These are phyloP conservation scores for Phyllostachys edulis DNA, from an alignment of 176 grass and related monocot species.

Conservation along the genomic window DNA sequence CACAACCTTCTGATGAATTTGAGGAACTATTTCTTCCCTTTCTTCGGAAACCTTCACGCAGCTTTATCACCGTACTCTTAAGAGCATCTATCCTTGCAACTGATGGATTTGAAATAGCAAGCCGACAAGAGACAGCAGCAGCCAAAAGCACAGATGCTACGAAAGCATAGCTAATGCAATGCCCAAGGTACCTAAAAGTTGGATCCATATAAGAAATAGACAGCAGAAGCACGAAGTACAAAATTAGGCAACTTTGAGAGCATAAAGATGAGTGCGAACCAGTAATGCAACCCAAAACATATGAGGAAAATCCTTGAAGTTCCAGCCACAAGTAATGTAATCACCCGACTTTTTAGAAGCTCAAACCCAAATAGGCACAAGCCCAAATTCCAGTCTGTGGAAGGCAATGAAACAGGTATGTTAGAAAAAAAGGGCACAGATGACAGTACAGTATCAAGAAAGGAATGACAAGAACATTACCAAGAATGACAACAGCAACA, in stretches of 20 bases:
- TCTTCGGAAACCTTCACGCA: slow-evolving; percentile 78
- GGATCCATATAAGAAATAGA: slow-evolving; percentile 13
- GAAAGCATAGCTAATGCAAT: slow-evolving; percentile 98
- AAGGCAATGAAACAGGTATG: slow-evolving; percentile 17
- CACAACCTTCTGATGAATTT: slow-evolving; percentile 93
- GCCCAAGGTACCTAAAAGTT: slow-evolving; percentile 84
- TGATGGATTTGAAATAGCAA: slow-evolving; percentile 81
- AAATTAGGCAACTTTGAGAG: slow-evolving; percentile 22
- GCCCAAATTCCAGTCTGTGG: slow-evolving; percentile 91
- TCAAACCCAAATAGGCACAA: slow-evolving; percentile 88
- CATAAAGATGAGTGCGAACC: slow-evolving; percentile 49
- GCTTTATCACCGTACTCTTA: slow-evolving; percentile 81
- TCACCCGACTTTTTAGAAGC: slow-evolving; percentile 79
- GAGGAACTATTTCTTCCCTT: slow-evolving; percentile 83
- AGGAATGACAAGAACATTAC: slow-evolving; percentile 51
- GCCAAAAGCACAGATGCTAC: slow-evolving; percentile 89
- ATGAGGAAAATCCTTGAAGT: slow-evolving; percentile 93
- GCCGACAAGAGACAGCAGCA: slow-evolving; percentile 73
- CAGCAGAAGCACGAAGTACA: background rate
- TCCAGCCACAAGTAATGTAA: slow-evolving; percentile 79
- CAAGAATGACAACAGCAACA: slow-evolving; percentile 82
- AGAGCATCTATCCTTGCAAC: slow-evolving; percentile 85
- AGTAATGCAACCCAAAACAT: slow-evolving; percentile 95
- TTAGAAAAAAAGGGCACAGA: too few species aligned
- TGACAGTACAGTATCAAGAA: too few species aligned